Conservation (phyloP, 495 filamentous ascomycete genomes). For the Penicillium pulvis region DNA sequence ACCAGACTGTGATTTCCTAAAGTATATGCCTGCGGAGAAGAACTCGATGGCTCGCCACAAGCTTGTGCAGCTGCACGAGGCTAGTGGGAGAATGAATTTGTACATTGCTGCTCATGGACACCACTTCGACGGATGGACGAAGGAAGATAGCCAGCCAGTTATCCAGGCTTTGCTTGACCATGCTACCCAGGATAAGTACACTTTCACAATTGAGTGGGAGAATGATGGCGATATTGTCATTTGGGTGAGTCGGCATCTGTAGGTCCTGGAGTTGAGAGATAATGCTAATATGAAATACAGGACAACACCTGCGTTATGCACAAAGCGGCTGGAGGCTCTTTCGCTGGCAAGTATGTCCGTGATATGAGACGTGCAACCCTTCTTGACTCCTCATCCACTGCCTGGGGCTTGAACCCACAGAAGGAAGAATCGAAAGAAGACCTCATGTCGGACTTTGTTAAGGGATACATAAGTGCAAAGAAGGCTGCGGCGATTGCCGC, state of each 20-base stretch:
- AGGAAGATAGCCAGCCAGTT: neutral
- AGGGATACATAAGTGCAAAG: neutral
- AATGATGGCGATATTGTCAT: constrained; percentile 4
- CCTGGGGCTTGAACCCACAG: neutral
- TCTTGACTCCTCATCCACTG: neutral
- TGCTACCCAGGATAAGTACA: constrained; percentile 5
- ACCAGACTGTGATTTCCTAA: neutral
- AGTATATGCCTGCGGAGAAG: neutral
- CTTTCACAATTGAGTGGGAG: constrained; percentile 1
- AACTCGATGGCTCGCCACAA: neutral
- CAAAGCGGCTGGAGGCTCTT: neutral
- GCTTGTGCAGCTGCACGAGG: constrained; percentile 3
- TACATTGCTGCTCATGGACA: constrained; percentile 4
- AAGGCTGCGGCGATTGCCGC: neutral
- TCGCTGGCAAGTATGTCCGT: neutral
- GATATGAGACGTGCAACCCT: constrained; percentile 4
- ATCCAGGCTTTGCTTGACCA: constrained; percentile 1
- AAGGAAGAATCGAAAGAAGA: neutral
- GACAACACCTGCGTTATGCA: constrained; percentile 9
- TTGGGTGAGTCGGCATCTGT: neutral
- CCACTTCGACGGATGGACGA: constrained; percentile 1
- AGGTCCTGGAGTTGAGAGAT: neutral
- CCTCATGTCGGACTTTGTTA: neutral
- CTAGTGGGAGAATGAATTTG: constrained; percentile 2
- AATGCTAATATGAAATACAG: neutral